phyloP scores from a whole-genome alignment of 139 green algal genomes.

The Raphidocelis subcapitata region DNA sequence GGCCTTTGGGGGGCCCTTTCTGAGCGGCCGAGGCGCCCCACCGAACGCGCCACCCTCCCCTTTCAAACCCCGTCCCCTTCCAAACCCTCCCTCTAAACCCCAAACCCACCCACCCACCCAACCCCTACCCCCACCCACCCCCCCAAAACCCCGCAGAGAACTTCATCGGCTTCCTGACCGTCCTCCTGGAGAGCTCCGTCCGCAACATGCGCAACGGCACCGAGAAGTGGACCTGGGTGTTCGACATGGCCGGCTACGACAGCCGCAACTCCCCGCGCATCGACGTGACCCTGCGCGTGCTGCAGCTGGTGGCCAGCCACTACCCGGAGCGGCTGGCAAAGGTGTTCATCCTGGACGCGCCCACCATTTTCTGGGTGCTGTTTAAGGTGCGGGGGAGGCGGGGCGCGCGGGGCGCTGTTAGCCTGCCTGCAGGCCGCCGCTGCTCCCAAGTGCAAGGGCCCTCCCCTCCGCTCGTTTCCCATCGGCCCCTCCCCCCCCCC shows the following conservation, averaged over 20 bases:
- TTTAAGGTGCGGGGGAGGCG: slow-evolving; percentile 27
- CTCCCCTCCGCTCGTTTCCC: too few species aligned
- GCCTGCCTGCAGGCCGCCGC: too few species aligned
- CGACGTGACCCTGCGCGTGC: slow-evolving; percentile 15
- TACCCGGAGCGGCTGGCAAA: slow-evolving; percentile 49
- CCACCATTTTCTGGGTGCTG: slow-evolving; percentile 38
- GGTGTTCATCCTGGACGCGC: slow-evolving; percentile 48
- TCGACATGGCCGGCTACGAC: slow-evolving; percentile 9
- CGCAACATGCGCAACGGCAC: slow-evolving; percentile 31
- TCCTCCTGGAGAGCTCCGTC: slow-evolving; percentile 33
- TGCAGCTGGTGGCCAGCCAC: slow-evolving; percentile 48
- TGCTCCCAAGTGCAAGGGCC: too few species aligned
- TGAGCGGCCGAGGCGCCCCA: too few species aligned
- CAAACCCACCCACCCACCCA: too few species aligned
- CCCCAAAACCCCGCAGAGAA: background rate
- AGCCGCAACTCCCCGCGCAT: slow-evolving; percentile 38
- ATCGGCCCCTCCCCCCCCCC: too few species aligned
- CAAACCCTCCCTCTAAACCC: too few species aligned
- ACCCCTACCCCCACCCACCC: too few species aligned
- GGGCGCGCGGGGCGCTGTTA: too few species aligned
- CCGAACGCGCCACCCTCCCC: too few species aligned
- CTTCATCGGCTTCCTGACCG: slow-evolving; percentile 43
- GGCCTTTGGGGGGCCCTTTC: too few species aligned
- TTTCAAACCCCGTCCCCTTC: too few species aligned
- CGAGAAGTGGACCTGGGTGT: slow-evolving; percentile 35